Base-by-base conservation (phyloP, 2,329 filamentous ascomycete genomes). In the Paraconiothyrium sp. region DNA sequence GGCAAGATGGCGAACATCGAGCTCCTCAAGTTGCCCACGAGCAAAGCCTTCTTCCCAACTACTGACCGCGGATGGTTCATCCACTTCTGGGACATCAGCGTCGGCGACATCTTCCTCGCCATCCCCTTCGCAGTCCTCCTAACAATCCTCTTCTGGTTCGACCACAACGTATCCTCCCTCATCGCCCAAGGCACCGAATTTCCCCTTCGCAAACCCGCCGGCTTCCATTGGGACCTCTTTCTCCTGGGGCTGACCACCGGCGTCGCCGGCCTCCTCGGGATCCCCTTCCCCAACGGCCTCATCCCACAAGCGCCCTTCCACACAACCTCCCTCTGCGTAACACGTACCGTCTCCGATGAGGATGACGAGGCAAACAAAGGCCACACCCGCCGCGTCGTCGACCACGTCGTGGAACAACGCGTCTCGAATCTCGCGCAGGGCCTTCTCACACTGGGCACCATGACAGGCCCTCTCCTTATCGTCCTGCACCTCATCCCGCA, bases 61-160 rank as follows among this genome's bases (percentile, higher is more conserved):
- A 83, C 80, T 0, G 88, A 90, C 61, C 84, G 92, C 44, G 81
- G 83, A 48, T 97, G 93, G 93, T 84, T 96, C 57, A 87, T 97
- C 30, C 84, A 88, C 64, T 94, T 97, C 71, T 95, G 92, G 92
- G 85, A 94, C 67, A 84, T 96, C 57, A 82, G 82, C 49, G 87
- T 90, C 6, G 85, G 84, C 0, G 89, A 96, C 59, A 84, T 95
- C 7, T 97, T 97, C 74, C 83, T 93, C 47, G 93, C 93, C 1
- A 86, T 96, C n/a, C 93, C 93, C 0, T 97, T 97, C 80, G 93
- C 92, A 0, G 73, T 96, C 37, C 82, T 97, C 1, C 82, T 97
- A 16, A 97, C 93, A 0, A 89, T 96, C 24, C 80, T 97, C 4
- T 97, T 97, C 75, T 96, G 91, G 82, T 96, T 95, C 75, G 93